Conservation (phyloP, 1,284 basidiomycete species). For the Anthracocystis panici-leucophaei region DNA sequence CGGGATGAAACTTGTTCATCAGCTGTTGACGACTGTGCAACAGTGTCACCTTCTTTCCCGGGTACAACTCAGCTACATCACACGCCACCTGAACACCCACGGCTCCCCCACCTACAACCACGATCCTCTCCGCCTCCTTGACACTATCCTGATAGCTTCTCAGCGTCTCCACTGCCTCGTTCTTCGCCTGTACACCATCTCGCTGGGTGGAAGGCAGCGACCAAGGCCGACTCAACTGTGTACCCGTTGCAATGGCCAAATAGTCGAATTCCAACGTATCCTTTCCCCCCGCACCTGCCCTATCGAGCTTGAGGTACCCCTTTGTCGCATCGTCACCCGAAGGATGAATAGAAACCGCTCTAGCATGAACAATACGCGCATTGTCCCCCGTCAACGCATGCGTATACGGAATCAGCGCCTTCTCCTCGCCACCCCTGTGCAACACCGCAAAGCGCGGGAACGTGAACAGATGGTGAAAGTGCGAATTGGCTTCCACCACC, state of each 20-base stretch:
- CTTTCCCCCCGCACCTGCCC: not conserved
- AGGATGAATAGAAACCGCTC: conserved; percentile 26
- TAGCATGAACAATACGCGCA: conserved; percentile 27
- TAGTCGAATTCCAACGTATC: conserved; percentile 39
- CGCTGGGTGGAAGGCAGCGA: conserved; percentile 13
- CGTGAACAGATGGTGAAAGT: conserved; percentile 72
- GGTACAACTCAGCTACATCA: conserved; percentile 62
- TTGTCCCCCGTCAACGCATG: conserved; percentile 73
- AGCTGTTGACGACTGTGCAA: conserved; percentile 45
- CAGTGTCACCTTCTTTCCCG: conserved; percentile 44
- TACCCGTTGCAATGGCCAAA: conserved; percentile 47
- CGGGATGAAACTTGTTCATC: conserved; percentile 50
- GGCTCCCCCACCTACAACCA: conserved; percentile 67
- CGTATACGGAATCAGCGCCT: conserved; percentile 74
- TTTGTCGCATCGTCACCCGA: not conserved
- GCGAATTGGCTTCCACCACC: conserved; percentile 72
- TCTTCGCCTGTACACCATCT: conserved; percentile 38
- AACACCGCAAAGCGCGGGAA: conserved; percentile 73
- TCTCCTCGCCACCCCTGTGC: conserved; percentile 72
- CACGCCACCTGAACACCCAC: conserved; percentile 65
- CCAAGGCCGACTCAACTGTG: conserved; percentile 32
- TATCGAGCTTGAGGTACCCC: conserved; percentile 31
- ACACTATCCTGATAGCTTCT: conserved; percentile 50
- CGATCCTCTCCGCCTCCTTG: conserved; percentile 48
- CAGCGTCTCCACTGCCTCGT: conserved; percentile 54